Base-by-base conservation (phyloP, 148 eudicot genomes). In the Suaeda aralocaspica region DNA sequence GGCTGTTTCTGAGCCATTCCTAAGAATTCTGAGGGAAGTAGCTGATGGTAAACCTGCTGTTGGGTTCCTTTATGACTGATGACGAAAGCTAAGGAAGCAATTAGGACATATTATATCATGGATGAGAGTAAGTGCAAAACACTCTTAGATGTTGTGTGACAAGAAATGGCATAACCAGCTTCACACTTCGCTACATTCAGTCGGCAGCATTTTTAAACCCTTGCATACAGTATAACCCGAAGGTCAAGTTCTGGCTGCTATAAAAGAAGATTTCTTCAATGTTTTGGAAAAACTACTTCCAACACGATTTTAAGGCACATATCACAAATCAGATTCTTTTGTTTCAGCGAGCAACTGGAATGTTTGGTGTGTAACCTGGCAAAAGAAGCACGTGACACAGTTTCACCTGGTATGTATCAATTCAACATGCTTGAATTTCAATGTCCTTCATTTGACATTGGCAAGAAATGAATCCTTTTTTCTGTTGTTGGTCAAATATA, bases 341-440 rank as follows among this genome's bases (percentile, higher is more conserved):
- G 67, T 93, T 85, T 64, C 80, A 90, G 22, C 82, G 92, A 76
- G 98, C 92, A 30, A 79, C 80, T 9, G 97, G 97, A 68, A 85
- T 93, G 87, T 93, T 93, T 76, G 97, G 98, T n/a, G 21, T 93
- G 98, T 79, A 93, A 82, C 71, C 92, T 93, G 58, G 97, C 98
- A 41, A 93, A 93, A 80, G 98, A 93, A 79, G 95, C 98, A 8
- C 88, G 91, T 25, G 95, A 88, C 78, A 68, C 91, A 39, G 88
- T 93, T 67, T 68, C 96, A 28, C 97, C 98, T 59, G 98, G 98
- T 93, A 83, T 39, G 84, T 74, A 16, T 67, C 15, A 48, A 24
- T 22, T 63, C 50, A 63, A 26, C 56, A 34, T 15, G 14, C 26
- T 31, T 28, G 10, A 18, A 25, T 51, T n/a, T 18, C 50, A 21